Evolutionary conservation across 441 rosid genomes (phyloP).

Genomic region (Cnidoscolus chayamansa): DNA sequence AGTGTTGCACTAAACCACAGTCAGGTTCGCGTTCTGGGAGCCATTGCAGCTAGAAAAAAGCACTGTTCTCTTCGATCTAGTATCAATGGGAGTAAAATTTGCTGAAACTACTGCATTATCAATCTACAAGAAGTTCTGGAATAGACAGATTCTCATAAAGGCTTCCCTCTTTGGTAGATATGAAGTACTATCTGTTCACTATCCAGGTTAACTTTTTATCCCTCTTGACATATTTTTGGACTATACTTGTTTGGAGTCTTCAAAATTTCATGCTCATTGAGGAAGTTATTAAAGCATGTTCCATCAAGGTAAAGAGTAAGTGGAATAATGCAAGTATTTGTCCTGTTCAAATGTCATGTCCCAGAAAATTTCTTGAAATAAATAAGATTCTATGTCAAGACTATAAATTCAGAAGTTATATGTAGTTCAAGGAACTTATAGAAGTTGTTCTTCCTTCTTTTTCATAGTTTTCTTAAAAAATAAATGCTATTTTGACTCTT

Average conservation of each 20-base stretch:
- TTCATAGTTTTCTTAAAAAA: no score
- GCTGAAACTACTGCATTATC: constrained; percentile 32
- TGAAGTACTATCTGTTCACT: constrained; percentile 52
- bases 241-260: background rate
- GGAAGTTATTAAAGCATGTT: no score
- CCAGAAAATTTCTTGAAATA: background rate
- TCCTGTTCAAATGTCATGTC: background rate
- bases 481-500: background rate
- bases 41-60: constrained; percentile 61
- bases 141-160: constrained; percentile 37
- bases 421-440: background rate
- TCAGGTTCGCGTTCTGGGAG: constrained; percentile 69
- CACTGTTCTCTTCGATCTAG: constrained; percentile 53
- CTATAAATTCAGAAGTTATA: background rate
- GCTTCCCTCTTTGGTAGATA: constrained; percentile 53
- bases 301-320: background rate
- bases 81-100: constrained; percentile 46
- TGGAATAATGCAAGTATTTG: background rate
- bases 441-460: background rate
- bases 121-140: constrained; percentile 54
- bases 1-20: constrained; percentile 43
- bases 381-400: background rate
- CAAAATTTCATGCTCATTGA: background rate
- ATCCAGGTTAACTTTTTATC: constrained; percentile 46
- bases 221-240: background rate